Percentiles rank a stretch among this genome's conserved stretches.
phyloP scores from a whole-genome alignment of 2,329 filamentous ascomycete species.

The Penicillium italicum region DNA sequence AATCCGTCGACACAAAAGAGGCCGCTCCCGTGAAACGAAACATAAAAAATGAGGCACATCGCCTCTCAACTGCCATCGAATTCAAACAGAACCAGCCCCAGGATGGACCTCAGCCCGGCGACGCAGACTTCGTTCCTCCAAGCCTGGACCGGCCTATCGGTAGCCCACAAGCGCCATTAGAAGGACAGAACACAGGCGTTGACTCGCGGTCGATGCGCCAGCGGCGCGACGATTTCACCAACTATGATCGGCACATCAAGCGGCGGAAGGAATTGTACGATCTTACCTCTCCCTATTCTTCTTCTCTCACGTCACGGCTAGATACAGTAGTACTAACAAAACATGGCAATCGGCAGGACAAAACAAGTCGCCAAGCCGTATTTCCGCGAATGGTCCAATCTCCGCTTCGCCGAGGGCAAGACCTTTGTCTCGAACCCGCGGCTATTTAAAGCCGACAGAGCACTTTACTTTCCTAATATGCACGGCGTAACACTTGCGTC shows the following conservation, averaged over 20 bases:
- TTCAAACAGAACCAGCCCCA: conserved; percentile 30
- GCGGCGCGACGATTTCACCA: conserved; percentile 72
- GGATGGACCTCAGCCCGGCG: conserved; percentile 26
- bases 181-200: conserved; percentile 77
- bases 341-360: conserved; percentile 50
- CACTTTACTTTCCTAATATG: conserved; percentile 92
- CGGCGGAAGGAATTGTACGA: conserved; percentile 70
- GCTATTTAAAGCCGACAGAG: conserved; percentile 76
- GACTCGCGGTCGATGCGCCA: conserved; percentile 65
- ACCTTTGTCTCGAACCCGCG: conserved; percentile 80
- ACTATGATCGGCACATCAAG: conserved; percentile 79
- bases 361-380: conserved; percentile 79
- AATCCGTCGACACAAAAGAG: background rate
- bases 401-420: conserved; percentile 80
- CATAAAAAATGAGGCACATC: background rate
- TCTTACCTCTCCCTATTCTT: background rate
- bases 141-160: conserved; percentile 73
- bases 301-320: background rate
- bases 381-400: conserved; percentile 91
- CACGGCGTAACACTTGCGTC: conserved; percentile 71
- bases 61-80: conserved; percentile 17
- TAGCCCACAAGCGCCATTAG: conserved; percentile 65
- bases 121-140: conserved; percentile 50
- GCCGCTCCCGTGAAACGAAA: background rate
- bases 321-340: conserved; percentile 3